A percentile compares a stretch with the other conserved stretches of the same genome.
Evolutionary conservation across 129 eudicot species (phyloP).

Genomic region (Mikania micrantha): DNA sequence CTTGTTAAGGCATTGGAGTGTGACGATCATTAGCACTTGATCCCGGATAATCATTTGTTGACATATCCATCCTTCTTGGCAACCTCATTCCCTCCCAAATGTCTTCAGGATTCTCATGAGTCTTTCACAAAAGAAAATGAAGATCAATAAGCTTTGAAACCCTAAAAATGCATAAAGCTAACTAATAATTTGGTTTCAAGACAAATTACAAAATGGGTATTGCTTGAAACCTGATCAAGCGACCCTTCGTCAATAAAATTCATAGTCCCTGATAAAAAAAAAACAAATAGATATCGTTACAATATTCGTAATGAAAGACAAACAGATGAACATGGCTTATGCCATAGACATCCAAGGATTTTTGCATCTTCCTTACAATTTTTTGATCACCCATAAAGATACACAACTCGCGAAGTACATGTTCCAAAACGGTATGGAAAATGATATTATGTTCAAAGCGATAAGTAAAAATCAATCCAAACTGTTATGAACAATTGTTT

Average conservation of each 20-base stretch:
- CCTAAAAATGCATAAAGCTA: background rate
- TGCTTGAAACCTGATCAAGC: conserved; percentile 12
- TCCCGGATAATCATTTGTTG: conserved; percentile 64
- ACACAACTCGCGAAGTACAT: no score
- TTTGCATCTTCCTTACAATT: no score
- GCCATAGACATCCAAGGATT: no score
- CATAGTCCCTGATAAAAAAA: conserved; percentile 33
- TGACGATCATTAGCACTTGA: conserved; percentile 79
- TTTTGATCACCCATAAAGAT: no score
- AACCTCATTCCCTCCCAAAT: conserved; percentile 7
- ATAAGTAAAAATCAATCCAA: background rate
- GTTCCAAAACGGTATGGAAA: no score
- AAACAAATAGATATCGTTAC: background rate
- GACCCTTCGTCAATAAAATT: conserved; percentile 22
- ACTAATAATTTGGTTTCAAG: background rate
- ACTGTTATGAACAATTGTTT: background rate
- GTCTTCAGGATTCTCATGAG: conserved; percentile 21
- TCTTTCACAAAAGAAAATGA: background rate
- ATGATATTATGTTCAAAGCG: no score
- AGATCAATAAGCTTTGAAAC: background rate
- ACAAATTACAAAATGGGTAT: conserved; percentile 22
- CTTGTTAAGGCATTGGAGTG: conserved; percentile 49
- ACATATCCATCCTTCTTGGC: conserved; percentile 37
- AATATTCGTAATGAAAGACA: background rate
- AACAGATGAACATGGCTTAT: background rate